These are phyloP conservation scores for Saksenaea vasiformis DNA, from an alignment of 371 early-diverging fungal genomes.

Conservation along the genomic window DNA sequence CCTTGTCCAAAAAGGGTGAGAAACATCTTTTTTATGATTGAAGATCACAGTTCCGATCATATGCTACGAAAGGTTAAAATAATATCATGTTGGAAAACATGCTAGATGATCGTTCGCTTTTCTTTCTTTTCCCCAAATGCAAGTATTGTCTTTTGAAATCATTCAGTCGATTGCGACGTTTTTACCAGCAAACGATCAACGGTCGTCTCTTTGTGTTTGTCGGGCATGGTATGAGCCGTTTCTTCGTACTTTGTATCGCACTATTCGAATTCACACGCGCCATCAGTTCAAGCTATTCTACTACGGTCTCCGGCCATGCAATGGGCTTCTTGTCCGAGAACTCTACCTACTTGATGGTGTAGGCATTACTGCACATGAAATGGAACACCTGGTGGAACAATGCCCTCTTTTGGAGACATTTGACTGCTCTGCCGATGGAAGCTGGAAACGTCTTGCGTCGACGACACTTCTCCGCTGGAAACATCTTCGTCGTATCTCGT, in stretches of 20 bases:
- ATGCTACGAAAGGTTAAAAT: background rate
- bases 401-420: background rate
- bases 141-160: constrained; percentile 2
- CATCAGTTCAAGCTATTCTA: background rate
- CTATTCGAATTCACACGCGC: background rate
- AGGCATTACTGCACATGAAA: background rate
- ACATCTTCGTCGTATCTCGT: background rate
- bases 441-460: background rate
- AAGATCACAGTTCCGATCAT: background rate
- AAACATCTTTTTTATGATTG: background rate
- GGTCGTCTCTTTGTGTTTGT: background rate
- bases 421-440: background rate
- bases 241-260: background rate
- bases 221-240: background rate
- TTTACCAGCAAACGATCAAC: background rate
- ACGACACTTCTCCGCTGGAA: background rate
- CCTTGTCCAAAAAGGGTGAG: background rate
- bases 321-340: background rate
- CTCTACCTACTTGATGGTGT: background rate
- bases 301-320: background rate
- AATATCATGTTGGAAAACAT: background rate
- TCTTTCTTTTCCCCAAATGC: background rate
- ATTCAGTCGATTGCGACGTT: background rate
- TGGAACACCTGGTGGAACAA: background rate
- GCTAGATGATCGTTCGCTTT: background rate